Conservation (phyloP, 345 rosid species). For the Camelina neglecta region DNA sequence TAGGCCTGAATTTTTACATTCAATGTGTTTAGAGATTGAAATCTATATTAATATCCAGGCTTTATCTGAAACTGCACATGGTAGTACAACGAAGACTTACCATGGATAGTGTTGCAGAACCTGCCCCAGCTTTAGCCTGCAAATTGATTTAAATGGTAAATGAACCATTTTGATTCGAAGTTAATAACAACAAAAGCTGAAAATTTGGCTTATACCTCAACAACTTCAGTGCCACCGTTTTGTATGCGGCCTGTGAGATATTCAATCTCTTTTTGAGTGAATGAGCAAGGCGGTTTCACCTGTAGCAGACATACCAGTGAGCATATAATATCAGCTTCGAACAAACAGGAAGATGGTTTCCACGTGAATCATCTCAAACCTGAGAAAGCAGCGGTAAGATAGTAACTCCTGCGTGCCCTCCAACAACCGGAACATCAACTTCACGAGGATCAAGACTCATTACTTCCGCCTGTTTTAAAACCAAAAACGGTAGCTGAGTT, state of each 20-base stretch:
- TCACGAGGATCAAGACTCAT: slow-evolving; percentile 83
- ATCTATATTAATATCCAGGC: neutral
- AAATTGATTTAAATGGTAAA: slow-evolving; percentile 10
- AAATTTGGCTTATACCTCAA: slow-evolving; percentile 57
- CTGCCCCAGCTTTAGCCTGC: slow-evolving; percentile 98
- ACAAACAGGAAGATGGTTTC: neutral
- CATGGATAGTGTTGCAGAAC: slow-evolving; percentile 97
- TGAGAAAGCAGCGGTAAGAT: slow-evolving; percentile 82
- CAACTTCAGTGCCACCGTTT: slow-evolving; percentile 98
- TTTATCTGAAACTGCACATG: neutral
- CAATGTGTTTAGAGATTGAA: neutral
- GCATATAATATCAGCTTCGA: neutral
- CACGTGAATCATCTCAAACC: slow-evolving; percentile 47
- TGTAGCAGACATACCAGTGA: slow-evolving; percentile 35
- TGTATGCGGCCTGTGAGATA: slow-evolving; percentile 91
- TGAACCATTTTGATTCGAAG: neutral
- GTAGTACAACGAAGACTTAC: slow-evolving; percentile 46
- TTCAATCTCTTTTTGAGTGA: slow-evolving; percentile 77
- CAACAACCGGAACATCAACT: slow-evolving; percentile 79
- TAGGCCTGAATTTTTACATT: slow-evolving; percentile 66
- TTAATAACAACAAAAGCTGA: neutral
- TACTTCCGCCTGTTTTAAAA: slow-evolving; percentile 64
- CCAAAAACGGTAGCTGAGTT: neutral
- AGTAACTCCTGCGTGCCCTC: slow-evolving; percentile 87
- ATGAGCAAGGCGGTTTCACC: slow-evolving; percentile 87